Base-by-base conservation (phyloP, 495 filamentous ascomycete species). In the Aspergillus avenaceus region DNA sequence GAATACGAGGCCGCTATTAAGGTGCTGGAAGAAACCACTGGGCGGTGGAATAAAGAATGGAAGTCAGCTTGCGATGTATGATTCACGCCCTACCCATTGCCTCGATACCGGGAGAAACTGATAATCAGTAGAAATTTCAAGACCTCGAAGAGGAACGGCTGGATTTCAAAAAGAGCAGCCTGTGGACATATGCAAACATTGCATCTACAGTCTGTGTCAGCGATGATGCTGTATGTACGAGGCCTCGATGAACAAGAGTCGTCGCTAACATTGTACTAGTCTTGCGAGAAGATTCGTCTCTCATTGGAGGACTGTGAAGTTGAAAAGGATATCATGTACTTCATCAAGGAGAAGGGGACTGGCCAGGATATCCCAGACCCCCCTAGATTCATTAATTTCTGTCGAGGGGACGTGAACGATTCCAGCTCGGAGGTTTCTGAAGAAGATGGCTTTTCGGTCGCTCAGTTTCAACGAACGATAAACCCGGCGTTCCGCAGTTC, bases 131-230 rank as follows among this genome's bases (percentile, higher is more conserved):
- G 82, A 97, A 97, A 80, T 99, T 99, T 68, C 95, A 99, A 81
- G 95, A 99, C 60, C 82, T 99, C 8, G 95, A 99, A 70, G 95
- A 97, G 65, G 95, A 99, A 71, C 78, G 95, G 34, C 78, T 99
- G 24, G 95, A 99, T 63, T 97, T 95, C 62, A 88, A 88, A 49
- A 99, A 97, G 75, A 91, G 86, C 71, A 97, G 95, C 62, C 76
- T 97, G 11, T 99, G 95, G 95, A 89, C 81, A 16, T 97, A 97
- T 61, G 95, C 95, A 22, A 99, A 99, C 60, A 88, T 97, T 53
- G 86, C 91, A 2, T 96, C 91, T 2, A 97, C 92, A 22, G 95
- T 97, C n/a, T 99, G 95, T 59, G 92, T 99, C 8, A 97, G 93
- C 69, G 95, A 99, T 63, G 95, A 99, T 72, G 85, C 86, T 45